Conservation (phyloP, 371 early-diverging fungal species). For the Apophysomyces elegans region DNA sequence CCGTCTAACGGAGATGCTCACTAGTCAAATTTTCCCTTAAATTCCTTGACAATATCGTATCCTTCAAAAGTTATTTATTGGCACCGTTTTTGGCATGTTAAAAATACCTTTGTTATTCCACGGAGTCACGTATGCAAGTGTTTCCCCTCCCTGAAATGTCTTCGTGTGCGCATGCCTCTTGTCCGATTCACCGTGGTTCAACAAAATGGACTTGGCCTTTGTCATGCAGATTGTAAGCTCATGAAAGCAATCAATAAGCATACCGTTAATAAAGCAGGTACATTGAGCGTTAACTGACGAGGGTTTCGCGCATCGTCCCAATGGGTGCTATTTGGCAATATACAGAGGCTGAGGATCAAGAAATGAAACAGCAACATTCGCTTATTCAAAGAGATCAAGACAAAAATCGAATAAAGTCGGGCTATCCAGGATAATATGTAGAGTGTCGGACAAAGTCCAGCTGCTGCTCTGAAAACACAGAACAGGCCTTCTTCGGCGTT, state of each 20-base stretch:
- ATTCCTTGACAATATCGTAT: conserved; percentile 63
- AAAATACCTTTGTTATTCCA: conserved; percentile 66
- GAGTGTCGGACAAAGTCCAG: no score
- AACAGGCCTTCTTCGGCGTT: no score
- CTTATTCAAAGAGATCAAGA: no score
- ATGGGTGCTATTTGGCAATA: no score
- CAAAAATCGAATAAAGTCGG: no score
- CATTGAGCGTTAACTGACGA: no score
- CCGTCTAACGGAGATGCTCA: conserved; percentile 16
- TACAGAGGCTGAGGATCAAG: no score
- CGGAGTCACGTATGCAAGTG: conserved; percentile 70
- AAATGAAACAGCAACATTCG: no score
- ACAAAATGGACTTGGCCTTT: conserved; percentile 21
- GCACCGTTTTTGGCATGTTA: background rate
- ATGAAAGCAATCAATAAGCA: no score
- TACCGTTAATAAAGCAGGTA: background rate
- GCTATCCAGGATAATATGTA: no score
- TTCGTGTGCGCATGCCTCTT: conserved; percentile 38
- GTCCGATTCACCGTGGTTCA: conserved; percentile 22
- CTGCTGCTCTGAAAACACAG: no score
- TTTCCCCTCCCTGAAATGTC: conserved; percentile 37
- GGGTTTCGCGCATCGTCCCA: no score
- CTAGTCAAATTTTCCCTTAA: conserved; percentile 72
- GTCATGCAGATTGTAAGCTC: background rate
- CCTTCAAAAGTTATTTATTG: conserved; percentile 28